Evolutionary conservation across 495 filamentous ascomycete genomes (phyloP).

Genomic region (Clavariopsis aquatica): DNA sequence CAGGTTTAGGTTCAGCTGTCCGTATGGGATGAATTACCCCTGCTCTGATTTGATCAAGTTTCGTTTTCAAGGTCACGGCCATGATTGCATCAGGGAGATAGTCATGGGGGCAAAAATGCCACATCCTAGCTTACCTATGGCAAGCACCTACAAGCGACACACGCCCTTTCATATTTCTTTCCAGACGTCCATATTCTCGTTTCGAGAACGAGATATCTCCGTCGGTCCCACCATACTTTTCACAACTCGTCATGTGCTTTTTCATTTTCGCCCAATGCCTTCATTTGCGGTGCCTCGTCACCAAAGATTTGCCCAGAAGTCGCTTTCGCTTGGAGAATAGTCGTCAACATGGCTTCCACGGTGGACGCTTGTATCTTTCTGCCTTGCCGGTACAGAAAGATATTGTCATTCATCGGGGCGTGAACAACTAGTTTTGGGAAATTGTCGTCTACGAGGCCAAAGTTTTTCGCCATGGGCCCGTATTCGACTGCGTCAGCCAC

Average conservation of each 20-base stretch:
- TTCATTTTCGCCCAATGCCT: not conserved
- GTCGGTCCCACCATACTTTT: not conserved
- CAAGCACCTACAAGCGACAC: not conserved
- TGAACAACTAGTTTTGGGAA: slow-evolving; percentile 25
- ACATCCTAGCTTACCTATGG: not conserved
- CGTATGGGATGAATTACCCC: not conserved
- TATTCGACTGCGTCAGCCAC: slow-evolving; percentile 53
- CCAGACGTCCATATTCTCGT: not conserved
- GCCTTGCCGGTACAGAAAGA: slow-evolving; percentile 24
- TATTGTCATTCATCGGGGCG: slow-evolving; percentile 26
- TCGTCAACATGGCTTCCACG: slow-evolving; percentile 23
- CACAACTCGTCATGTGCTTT: slow-evolving; percentile 24
- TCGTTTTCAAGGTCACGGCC: not conserved
- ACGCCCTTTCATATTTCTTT: not conserved
- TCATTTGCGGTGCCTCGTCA: slow-evolving; percentile 8
- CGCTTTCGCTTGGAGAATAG: slow-evolving; percentile 25
- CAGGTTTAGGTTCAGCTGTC: not conserved
- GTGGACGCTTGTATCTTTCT: slow-evolving; percentile 1
- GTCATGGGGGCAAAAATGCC: not conserved
- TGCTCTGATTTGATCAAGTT: not conserved
- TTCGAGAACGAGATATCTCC: not conserved
- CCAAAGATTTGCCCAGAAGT: slow-evolving; percentile 24
- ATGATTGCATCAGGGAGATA: not conserved
- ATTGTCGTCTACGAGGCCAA: slow-evolving; percentile 10
- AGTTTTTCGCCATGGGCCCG: slow-evolving; percentile 45